These are phyloP conservation scores for Chlorophyllum brunneum DNA, from an alignment of 768 basidiomycete species.

Conservation along the genomic window DNA sequence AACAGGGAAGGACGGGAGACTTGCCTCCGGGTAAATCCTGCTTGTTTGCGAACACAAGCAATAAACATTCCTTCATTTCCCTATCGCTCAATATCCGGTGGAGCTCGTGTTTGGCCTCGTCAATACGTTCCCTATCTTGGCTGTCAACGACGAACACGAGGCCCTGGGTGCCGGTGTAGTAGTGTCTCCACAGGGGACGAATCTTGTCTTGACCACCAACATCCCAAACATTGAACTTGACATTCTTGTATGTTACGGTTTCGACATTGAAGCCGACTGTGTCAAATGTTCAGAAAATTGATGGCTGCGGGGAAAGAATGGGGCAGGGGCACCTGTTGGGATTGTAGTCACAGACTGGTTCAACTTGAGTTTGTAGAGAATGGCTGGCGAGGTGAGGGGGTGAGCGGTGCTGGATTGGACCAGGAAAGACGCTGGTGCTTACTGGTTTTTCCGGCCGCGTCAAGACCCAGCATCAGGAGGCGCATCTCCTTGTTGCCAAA, in stretches of 20 bases:
- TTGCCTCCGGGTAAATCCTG: constrained; percentile 95
- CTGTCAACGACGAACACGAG: constrained; percentile 98
- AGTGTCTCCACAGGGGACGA: constrained; percentile 96
- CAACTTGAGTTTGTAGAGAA: constrained; percentile 97
- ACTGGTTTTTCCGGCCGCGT: constrained; percentile 99
- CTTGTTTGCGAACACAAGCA: constrained; percentile 99
- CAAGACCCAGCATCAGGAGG: constrained; percentile 92
- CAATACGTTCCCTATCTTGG: constrained; percentile 91
- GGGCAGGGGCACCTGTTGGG: constrained; percentile 65
- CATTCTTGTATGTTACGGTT: constrained; percentile 98
- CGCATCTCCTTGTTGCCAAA: constrained; percentile 99
- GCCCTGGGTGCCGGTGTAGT: constrained; percentile 98
- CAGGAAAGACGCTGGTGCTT: constrained; percentile 29
- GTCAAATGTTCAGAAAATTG: neutral
- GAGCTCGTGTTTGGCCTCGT: constrained; percentile 94
- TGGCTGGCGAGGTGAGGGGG: constrained; percentile 51
- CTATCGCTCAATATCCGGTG: constrained; percentile 94
- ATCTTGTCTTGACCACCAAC: constrained; percentile 99
- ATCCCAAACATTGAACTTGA: constrained; percentile 94
- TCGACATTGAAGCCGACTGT: constrained; percentile 98
- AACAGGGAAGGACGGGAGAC: constrained; percentile 18
- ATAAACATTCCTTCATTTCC: constrained; percentile 96
- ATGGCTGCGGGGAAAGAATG: neutral
- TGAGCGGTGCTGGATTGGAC: neutral
- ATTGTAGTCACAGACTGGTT: constrained; percentile 99